Evolutionary conservation across 2,329 filamentous ascomycete genomes (phyloP).

Genomic region (Pestalotiopsis sp.): DNA sequence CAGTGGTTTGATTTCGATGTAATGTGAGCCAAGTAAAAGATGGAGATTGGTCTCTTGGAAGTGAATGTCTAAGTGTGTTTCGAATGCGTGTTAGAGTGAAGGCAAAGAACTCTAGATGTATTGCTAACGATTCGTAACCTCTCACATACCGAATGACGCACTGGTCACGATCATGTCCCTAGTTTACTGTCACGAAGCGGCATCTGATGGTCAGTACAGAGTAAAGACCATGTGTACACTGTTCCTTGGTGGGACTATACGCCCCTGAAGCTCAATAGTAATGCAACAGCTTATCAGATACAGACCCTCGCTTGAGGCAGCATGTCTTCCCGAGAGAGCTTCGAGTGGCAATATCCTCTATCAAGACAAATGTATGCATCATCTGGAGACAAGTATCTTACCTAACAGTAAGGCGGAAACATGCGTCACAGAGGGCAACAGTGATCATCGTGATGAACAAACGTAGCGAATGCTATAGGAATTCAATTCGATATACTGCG

Average conservation of each 20-base stretch:
- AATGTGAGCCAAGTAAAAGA: not conserved
- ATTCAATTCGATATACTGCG: not conserved
- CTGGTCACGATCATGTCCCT: not conserved
- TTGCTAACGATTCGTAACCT: not conserved
- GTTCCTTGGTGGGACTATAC: not conserved
- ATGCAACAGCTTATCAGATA: not conserved
- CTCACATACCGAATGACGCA: not conserved
- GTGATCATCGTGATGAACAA: not conserved
- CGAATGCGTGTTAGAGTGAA: not conserved
- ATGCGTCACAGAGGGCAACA: not conserved
- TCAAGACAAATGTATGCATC: not conserved
- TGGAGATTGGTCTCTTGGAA: not conserved
- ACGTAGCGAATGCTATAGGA: not conserved
- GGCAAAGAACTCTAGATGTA: not conserved
- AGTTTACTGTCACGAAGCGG: slow-evolving; percentile 1
- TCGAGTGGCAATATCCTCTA: not conserved
- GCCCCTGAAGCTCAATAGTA: not conserved
- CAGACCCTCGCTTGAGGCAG: not conserved
- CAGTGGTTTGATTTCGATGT: not conserved
- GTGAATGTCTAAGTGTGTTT: not conserved
- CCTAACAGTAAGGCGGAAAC: not conserved
- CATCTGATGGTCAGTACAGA: not conserved
- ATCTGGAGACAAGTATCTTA: not conserved
- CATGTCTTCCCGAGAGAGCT: not conserved
- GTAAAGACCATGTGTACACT: not conserved